These are phyloP conservation scores for Termitomyces bulborhizus DNA, from an alignment of 768 basidiomycete species.

Conservation along the genomic window DNA sequence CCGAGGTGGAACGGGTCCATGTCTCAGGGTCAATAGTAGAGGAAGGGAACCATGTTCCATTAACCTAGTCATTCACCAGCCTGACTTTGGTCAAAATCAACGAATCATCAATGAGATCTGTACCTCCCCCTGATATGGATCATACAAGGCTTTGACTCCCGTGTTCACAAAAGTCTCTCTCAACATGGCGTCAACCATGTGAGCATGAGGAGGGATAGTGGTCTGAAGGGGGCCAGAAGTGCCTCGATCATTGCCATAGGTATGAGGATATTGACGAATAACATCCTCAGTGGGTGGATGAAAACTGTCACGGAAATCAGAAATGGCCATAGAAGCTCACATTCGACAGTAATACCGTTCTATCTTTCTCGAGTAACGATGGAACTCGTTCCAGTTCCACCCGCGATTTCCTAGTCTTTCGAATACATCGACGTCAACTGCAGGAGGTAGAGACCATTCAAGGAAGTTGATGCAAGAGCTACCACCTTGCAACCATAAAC, in stretches of 20 bases:
- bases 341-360: constrained; percentile 24
- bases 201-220: constrained; percentile 20
- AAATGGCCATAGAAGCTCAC: neutral
- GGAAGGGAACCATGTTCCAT: constrained; percentile 10
- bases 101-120: neutral
- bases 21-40: constrained; percentile 19
- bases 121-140: constrained; percentile 26
- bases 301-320: constrained; percentile 14
- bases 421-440: constrained; percentile 24
- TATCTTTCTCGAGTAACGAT: constrained; percentile 29
- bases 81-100: neutral
- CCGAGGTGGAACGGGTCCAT: constrained; percentile 5
- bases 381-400: constrained; percentile 45
- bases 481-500: constrained; percentile 25
- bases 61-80: constrained; percentile 13
- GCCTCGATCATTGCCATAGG: constrained; percentile 19
- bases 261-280: constrained; percentile 19
- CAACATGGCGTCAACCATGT: constrained; percentile 20
- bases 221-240: constrained; percentile 22
- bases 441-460: constrained; percentile 25
- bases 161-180: constrained; percentile 20
- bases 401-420: constrained; percentile 48
- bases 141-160: constrained; percentile 17
- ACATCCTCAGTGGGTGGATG: constrained; percentile 21
- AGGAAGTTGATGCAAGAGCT: constrained; percentile 39